Evolutionary conservation across 768 basidiomycete genomes (phyloP).

Genomic region (Suillus weaverae): DNA sequence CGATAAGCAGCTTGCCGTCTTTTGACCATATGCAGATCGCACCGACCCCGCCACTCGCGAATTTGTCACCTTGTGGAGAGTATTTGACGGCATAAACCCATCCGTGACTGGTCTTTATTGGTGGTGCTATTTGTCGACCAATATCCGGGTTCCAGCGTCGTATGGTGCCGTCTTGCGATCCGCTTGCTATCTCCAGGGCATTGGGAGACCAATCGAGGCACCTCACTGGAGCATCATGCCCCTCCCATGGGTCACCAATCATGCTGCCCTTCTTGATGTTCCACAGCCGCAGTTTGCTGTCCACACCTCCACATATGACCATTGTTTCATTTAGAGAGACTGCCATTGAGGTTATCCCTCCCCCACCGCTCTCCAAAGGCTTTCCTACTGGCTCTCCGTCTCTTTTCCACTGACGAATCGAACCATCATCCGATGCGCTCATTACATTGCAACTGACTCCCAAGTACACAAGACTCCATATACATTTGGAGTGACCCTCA

Average conservation of each 20-base stretch:
- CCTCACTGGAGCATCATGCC: background rate
- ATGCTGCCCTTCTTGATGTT: background rate
- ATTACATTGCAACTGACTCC: background rate
- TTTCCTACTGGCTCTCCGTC: background rate
- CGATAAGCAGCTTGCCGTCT: background rate
- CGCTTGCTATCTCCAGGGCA: slow-evolving; percentile 14
- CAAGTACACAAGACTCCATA: background rate
- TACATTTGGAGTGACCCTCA: background rate
- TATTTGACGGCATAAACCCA: background rate
- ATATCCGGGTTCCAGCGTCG: slow-evolving; percentile 15
- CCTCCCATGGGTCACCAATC: background rate
- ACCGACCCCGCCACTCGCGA: background rate
- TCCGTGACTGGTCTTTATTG: background rate
- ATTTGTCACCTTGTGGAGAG: background rate
- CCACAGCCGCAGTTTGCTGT: background rate
- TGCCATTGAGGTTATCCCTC: background rate
- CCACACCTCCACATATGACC: background rate
- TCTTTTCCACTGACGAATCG: background rate
- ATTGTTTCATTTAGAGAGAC: background rate
- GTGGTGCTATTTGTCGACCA: background rate
- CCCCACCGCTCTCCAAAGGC: background rate
- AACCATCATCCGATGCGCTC: background rate
- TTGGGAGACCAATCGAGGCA: slow-evolving; percentile 16
- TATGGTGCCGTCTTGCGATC: slow-evolving; percentile 1
- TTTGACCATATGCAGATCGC: background rate